phyloP scores from a whole-genome alignment of 176 grass and related monocot species.

The Aegilops longissima region DNA sequence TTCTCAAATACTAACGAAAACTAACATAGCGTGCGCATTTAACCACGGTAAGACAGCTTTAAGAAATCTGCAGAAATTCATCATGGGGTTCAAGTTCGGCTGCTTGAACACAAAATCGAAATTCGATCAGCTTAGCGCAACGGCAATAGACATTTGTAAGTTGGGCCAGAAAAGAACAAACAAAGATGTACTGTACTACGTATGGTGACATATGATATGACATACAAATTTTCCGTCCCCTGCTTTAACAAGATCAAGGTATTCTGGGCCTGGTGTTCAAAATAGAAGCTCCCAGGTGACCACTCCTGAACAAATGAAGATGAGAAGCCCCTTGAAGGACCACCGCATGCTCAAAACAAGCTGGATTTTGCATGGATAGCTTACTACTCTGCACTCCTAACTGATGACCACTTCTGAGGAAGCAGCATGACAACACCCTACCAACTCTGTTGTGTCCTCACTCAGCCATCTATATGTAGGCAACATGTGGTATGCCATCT shows the following conservation, averaged over 20 bases:
- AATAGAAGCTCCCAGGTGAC: background rate
- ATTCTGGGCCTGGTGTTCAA: background rate
- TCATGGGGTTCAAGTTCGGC: background rate
- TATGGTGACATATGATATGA: background rate
- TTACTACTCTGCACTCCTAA: background rate
- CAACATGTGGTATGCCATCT: background rate
- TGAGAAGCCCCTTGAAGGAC: constrained; percentile 9
- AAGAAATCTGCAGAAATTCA: background rate
- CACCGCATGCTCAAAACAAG: constrained; percentile 20
- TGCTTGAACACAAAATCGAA: background rate
- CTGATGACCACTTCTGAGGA: constrained; percentile 18
- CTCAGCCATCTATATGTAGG: background rate
- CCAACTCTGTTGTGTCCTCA: background rate
- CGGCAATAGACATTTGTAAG: background rate
- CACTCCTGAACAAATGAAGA: background rate
- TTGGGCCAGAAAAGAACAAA: background rate
- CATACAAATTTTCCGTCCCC: background rate
- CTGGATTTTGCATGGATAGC: constrained; percentile 28
- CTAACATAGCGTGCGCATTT: constrained; percentile 1
- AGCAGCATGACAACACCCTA: background rate
- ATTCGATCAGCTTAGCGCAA: background rate
- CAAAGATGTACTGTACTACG: background rate
- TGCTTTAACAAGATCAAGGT: background rate
- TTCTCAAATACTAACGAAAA: background rate
- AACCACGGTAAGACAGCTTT: background rate